phyloP scores from a whole-genome alignment of 2,329 filamentous ascomycete genomes.

The Colletotrichum somersetense region DNA sequence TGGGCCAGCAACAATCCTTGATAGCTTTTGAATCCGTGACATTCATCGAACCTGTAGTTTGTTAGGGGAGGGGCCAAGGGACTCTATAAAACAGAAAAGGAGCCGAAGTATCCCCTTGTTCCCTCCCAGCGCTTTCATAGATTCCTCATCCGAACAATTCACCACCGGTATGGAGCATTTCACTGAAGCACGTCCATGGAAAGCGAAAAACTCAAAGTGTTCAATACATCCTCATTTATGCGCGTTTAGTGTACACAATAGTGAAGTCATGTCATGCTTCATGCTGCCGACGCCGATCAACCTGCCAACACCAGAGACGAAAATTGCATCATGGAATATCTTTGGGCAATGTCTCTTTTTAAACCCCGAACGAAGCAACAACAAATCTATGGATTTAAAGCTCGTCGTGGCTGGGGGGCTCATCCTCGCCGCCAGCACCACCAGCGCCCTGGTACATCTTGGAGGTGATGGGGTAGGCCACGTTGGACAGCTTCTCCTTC shows the following conservation, averaged over 20 bases:
- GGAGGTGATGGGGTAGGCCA: slow-evolving; percentile 98
- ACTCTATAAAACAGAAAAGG: neutral
- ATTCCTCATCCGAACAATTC: neutral
- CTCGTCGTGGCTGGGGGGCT: slow-evolving; percentile 79
- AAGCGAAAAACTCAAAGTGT: slow-evolving; percentile 7
- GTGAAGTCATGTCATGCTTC: slow-evolving; percentile 35
- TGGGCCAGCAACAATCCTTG: neutral
- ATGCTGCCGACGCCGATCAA: slow-evolving; percentile 43
- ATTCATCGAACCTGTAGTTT: neutral
- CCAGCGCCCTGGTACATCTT: slow-evolving; percentile 85
- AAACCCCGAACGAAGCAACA: slow-evolving; percentile 41
- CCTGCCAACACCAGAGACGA: slow-evolving; percentile 43
- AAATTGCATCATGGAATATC: slow-evolving; percentile 41
- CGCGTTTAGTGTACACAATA: slow-evolving; percentile 41
- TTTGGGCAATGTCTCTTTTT: slow-evolving; percentile 41
- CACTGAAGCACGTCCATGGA: neutral
- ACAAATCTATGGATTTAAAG: slow-evolving; percentile 68
- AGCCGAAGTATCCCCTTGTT: neutral
- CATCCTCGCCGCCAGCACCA: slow-evolving; percentile 76
- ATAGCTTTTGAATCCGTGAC: neutral
- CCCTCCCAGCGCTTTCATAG: neutral
- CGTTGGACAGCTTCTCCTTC: slow-evolving; percentile 97
- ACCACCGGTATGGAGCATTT: neutral
- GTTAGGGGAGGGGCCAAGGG: neutral
- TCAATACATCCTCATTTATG: slow-evolving; percentile 42